Percentiles rank a stretch among this genome's conserved stretches.
phyloP scores from a whole-genome alignment of 768 basidiomycete species.

The Dioszegia aurantiaca region DNA sequence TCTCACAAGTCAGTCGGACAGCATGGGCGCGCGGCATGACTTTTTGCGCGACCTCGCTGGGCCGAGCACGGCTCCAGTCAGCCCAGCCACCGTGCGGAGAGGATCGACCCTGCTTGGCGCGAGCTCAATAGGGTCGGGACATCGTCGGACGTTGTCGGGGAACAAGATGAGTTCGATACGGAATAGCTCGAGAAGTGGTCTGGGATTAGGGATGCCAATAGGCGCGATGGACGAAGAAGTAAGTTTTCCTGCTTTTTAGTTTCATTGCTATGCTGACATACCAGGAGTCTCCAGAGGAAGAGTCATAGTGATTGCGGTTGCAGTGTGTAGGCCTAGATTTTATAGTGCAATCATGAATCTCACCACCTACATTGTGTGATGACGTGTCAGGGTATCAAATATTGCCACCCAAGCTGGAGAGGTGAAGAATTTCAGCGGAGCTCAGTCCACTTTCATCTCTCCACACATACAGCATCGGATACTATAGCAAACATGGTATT shows the following conservation, averaged over 20 bases:
- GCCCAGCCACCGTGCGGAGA: background rate
- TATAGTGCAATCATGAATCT: too few species aligned
- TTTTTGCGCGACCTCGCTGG: constrained; percentile 17
- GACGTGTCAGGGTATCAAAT: constrained; percentile 2
- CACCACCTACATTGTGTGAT: too few species aligned
- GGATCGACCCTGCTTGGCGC: background rate
- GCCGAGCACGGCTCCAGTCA: constrained; percentile 2
- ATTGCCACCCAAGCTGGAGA: background rate
- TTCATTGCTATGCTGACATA: background rate
- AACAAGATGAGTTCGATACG: constrained; percentile 24
- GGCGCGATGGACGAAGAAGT: constrained; percentile 1
- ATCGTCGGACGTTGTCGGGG: constrained; percentile 16
- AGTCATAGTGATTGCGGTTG: background rate
- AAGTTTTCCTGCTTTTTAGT: background rate
- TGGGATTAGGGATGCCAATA: constrained; percentile 20
- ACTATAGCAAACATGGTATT: constrained; percentile 33
- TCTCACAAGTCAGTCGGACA: constrained; percentile 1
- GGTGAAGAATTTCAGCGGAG: background rate
- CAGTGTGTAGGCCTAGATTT: background rate
- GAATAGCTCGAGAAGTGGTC: constrained; percentile 16
- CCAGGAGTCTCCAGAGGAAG: too few species aligned
- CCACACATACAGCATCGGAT: too few species aligned
- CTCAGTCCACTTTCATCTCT: background rate
- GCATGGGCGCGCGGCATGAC: constrained; percentile 10
- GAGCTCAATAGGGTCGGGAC: constrained; percentile 2